Base-by-base conservation (phyloP, 1,284 basidiomycete species). In the Cryptococcus floricola region DNA sequence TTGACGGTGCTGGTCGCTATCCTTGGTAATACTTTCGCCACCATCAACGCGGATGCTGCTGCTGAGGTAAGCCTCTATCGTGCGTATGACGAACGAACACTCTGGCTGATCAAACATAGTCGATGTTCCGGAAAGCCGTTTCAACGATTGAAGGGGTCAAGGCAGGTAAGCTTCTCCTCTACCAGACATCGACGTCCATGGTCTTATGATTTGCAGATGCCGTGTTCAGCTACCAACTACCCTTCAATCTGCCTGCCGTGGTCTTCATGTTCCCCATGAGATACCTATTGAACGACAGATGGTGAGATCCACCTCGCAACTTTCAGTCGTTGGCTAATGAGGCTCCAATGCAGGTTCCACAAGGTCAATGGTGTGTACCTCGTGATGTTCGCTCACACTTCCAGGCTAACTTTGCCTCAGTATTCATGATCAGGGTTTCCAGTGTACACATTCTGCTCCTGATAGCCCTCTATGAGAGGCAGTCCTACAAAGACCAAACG, bases 181-280 rank as follows among this genome's bases (percentile, higher is more conserved):
- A 23, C 23, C 2, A 23, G 14, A 43, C n/a, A 34, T 19, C 16
- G 31, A 6, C 31, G 31, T 34, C 14, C 39, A 42, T n/a, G 16
- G 39, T 25, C 10, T 18, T 3, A 27, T 14, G 27, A 25, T 49
- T 34, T 31, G 86, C 87, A 49, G 93, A 96, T 69, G 91, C 86
- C 2, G 77, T 97, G 14, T 96, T 96, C 74, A 91, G 89, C 31
- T 97, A 96, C 70, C 90, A 93, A 67, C 88, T 93, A 1, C 93
- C 93, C 0, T 79, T 96, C 65, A 95, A 94, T 73, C 76, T 95
- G 5, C 62, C 91, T 43, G 91, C 91, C 0, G 77, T 94, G 12
- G 84, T 84, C 51, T 78, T 92, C 58, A 87, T 95, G 82, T 81
- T 90, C 60, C 91, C 91, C 0, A 81, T 88, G 31, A 89, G 86